phyloP scores from a whole-genome alignment of 306 rosid genomes.

The Datisca glomerata region DNA sequence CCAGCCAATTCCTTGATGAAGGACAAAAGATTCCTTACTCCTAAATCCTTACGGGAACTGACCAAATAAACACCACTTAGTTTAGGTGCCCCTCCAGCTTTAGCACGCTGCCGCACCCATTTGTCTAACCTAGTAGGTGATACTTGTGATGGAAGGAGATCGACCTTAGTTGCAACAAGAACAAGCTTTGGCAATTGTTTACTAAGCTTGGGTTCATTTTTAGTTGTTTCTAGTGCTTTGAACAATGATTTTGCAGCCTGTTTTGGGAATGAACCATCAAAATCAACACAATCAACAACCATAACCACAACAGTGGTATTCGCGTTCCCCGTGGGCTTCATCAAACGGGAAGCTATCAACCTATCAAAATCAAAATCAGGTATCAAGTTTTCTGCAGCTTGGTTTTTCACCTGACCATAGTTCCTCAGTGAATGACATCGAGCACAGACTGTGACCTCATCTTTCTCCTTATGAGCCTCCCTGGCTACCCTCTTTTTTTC shows the following conservation, averaged over 20 bases:
- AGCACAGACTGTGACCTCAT: conserved; percentile 89
- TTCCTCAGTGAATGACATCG: conserved; percentile 88
- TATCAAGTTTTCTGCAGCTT: conserved; percentile 66
- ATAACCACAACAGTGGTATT: conserved; percentile 62
- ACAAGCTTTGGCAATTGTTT: conserved; percentile 70
- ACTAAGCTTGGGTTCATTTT: conserved; percentile 37
- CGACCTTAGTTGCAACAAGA: conserved; percentile 90
- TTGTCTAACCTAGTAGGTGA: conserved; percentile 83
- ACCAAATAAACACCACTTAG: conserved; percentile 71
- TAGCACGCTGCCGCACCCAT: conserved; percentile 83
- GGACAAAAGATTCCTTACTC: conserved; percentile 64
- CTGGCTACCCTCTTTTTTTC: conserved; percentile 66
- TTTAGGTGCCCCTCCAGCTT: conserved; percentile 71
- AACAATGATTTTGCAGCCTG: conserved; percentile 68
- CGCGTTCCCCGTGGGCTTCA: conserved; percentile 57
- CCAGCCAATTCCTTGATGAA: conserved; percentile 70
- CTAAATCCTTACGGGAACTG: conserved; percentile 71
- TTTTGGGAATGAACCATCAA: conserved; percentile 85
- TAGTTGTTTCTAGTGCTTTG: conserved; percentile 39
- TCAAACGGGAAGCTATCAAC: conserved; percentile 57
- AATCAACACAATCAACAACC: conserved; percentile 96
- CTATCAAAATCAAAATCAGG: conserved; percentile 92
- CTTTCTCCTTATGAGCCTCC: conserved; percentile 63
- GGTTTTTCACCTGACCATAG: conserved; percentile 83
- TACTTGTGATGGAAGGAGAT: conserved; percentile 73